These are phyloP conservation scores for Candida chilensis DNA, from an alignment of 805 yeast species.

Conservation along the genomic window DNA sequence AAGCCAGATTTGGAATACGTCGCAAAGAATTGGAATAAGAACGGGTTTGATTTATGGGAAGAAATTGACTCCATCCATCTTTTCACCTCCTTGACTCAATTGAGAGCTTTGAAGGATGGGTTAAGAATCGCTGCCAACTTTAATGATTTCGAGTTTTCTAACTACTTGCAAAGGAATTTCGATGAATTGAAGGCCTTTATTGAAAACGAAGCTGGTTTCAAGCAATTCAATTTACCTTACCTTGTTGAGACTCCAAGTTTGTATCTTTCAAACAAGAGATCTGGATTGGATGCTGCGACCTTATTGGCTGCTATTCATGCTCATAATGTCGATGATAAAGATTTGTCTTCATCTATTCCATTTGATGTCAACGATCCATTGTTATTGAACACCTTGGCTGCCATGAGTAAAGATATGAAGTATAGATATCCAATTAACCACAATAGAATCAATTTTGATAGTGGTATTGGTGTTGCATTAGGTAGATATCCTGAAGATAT, in stretches of 20 bases:
- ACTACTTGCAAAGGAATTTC: conserved; percentile 17
- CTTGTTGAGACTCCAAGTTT: conserved; percentile 61
- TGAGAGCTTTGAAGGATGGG: conserved; percentile 59
- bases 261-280: conserved; percentile 30
- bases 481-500: conserved; percentile 94
- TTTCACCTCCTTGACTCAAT: conserved; percentile 70
- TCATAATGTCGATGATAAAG: conserved; percentile 27
- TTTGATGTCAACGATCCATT: conserved; percentile 50
- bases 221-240: conserved; percentile 33
- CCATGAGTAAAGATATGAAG: conserved; percentile 61
- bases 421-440: conserved; percentile 72
- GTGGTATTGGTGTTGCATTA: conserved; percentile 48
- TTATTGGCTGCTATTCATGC: conserved; percentile 44
- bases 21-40: conserved; percentile 46
- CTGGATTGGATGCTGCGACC: conserved; percentile 76
- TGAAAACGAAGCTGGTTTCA: conserved; percentile 30
- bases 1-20: conserved; percentile 67
- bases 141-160: conserved; percentile 15
- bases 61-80: conserved; percentile 71
- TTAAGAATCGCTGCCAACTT: conserved; percentile 22
- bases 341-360: conserved; percentile 38
- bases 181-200: conserved; percentile 26
- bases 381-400: conserved; percentile 54
- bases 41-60: conserved; percentile 92
- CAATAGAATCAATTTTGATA: conserved; percentile 21